A percentile compares a stretch with the other conserved stretches of the same genome.
phyloP scores from a whole-genome alignment of 2,329 filamentous ascomycete species.

The Trichophyton mentagrophytes region DNA sequence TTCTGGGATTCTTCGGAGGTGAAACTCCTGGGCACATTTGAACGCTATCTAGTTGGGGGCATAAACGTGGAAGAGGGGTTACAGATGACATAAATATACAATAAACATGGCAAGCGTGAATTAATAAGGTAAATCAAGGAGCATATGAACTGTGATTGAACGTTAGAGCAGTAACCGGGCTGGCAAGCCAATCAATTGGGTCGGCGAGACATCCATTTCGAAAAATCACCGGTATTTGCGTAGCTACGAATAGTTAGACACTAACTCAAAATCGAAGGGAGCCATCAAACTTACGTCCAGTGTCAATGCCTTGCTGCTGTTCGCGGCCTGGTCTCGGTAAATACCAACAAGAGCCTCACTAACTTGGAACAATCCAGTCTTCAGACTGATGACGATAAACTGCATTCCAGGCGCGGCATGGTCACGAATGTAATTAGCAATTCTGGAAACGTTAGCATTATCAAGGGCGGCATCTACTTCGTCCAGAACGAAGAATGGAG shows the following conservation, averaged over 20 bases:
- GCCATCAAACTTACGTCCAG: slow-evolving; percentile 64
- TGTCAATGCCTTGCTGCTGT: slow-evolving; percentile 81
- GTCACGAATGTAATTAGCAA: slow-evolving; percentile 90
- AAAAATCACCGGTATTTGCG: slow-evolving; percentile 14
- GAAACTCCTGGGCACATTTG: neutral
- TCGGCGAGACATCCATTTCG: neutral
- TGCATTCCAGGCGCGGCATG: slow-evolving; percentile 96
- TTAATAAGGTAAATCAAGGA: neutral
- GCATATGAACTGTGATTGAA: neutral
- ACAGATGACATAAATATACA: slow-evolving; percentile 1
- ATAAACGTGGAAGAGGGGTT: neutral
- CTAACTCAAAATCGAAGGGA: neutral
- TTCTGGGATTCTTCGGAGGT: neutral
- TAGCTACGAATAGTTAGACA: slow-evolving; percentile 9
- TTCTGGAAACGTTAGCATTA: slow-evolving; percentile 90
- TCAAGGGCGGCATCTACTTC: slow-evolving; percentile 98
- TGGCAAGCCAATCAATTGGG: no score
- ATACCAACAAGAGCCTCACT: slow-evolving; percentile 92
- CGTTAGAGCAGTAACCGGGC: neutral
- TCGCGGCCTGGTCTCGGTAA: slow-evolving; percentile 86
- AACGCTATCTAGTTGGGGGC: neutral
- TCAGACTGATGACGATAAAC: slow-evolving; percentile 95
- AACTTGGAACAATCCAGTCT: slow-evolving; percentile 89
- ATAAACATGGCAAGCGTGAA: neutral
- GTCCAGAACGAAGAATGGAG: slow-evolving; percentile 93